Evolutionary conservation across 106 monocot species (phyloP).

Genomic region (Apostasia ramifera): DNA sequence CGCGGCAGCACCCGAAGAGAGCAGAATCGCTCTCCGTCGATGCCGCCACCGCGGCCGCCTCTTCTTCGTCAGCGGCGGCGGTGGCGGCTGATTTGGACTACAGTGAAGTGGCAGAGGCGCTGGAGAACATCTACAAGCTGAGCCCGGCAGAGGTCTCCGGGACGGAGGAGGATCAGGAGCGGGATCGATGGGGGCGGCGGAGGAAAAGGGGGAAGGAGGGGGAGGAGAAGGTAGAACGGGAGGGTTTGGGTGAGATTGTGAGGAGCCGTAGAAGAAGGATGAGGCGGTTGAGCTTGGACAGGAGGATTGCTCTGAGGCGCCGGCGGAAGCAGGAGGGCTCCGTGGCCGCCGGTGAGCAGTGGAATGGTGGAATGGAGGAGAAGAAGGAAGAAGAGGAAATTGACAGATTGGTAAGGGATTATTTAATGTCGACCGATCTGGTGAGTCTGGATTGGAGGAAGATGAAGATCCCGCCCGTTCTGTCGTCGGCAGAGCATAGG

Average conservation of each 20-base stretch:
- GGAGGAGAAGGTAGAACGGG: not conserved
- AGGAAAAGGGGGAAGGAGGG: slow-evolving; percentile 2
- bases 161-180: slow-evolving; percentile 6
- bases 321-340: slow-evolving; percentile 9
- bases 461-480: slow-evolving; percentile 90
- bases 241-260: slow-evolving; percentile 20
- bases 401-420: slow-evolving; percentile 55
- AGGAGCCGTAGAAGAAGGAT: slow-evolving; percentile 35
- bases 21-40: slow-evolving; percentile 18
- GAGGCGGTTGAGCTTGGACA: slow-evolving; percentile 47
- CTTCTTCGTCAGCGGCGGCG: not conserved
- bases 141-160: slow-evolving; percentile 62
- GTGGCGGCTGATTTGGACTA: slow-evolving; percentile 47
- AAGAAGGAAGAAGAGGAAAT: slow-evolving; percentile 7
- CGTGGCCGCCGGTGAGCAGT: not conserved
- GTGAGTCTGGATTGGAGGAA: slow-evolving; percentile 73
- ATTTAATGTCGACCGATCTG: slow-evolving; percentile 49
- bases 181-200: not conserved
- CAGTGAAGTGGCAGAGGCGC: slow-evolving; percentile 63
- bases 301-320: slow-evolving; percentile 42
- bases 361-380: slow-evolving; percentile 9
- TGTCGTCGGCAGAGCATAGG: slow-evolving; percentile 49
- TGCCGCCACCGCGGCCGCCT: not conserved
- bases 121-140: slow-evolving; percentile 89
- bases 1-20: slow-evolving; percentile 18